phyloP scores from a whole-genome alignment of 2,329 filamentous ascomycete species.

The Zalaria sp. region DNA sequence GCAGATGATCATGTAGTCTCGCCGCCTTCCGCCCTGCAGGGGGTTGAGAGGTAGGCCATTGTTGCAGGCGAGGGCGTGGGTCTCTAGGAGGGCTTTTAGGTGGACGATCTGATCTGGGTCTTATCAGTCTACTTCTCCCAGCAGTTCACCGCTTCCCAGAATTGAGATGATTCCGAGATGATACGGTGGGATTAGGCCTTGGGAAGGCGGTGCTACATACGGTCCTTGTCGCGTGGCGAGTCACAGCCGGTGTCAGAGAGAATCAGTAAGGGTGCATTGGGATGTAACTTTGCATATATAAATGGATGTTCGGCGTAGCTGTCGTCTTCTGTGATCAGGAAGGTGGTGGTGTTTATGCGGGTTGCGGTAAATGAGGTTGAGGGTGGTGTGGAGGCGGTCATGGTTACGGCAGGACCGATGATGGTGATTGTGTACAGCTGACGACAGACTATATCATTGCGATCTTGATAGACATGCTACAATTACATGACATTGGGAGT shows the following conservation, averaged over 20 bases:
- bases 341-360: conserved; percentile 28
- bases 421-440: too few relatives aligned
- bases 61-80: conserved; percentile 22
- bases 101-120: conserved; percentile 14
- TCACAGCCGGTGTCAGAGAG: conserved; percentile 34
- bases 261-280: conserved; percentile 17
- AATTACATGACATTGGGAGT: too few relatives aligned
- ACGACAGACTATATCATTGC: too few relatives aligned
- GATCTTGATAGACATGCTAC: too few relatives aligned
- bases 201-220: conserved; percentile 3
- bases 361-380: conserved; percentile 19
- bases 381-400: too few relatives aligned
- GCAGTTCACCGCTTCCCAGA: too few relatives aligned
- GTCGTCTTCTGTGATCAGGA: conserved; percentile 31
- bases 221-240: conserved; percentile 16
- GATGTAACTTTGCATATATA: conserved; percentile 32
- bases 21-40: conserved; percentile 6
- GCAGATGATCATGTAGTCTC: conserved; percentile 27
- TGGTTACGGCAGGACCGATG: too few relatives aligned
- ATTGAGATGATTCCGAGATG: too few relatives aligned
- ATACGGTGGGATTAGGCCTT: too few relatives aligned
- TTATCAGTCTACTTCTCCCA: too few relatives aligned
- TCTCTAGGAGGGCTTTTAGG: conserved; percentile 29
- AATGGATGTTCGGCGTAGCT: conserved; percentile 27
- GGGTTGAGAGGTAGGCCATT: conserved; percentile 23